These are phyloP conservation scores for Vigna unguiculata DNA, from an alignment of 306 rosid species.

Conservation along the genomic window DNA sequence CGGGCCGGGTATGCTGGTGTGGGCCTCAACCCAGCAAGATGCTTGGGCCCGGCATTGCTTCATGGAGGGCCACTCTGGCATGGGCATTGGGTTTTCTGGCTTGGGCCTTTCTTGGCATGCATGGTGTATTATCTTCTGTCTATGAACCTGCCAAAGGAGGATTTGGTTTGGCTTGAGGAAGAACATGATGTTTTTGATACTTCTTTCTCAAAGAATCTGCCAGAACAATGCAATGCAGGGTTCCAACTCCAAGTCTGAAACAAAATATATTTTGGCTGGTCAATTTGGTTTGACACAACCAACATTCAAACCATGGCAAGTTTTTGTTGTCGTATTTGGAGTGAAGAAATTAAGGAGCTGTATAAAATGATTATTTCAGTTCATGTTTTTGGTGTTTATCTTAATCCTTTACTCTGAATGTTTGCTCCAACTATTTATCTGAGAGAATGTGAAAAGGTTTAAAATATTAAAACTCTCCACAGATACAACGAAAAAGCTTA, in stretches of 20 bases:
- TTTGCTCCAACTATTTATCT: too few species aligned
- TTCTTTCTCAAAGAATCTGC: not conserved
- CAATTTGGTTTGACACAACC: too few species aligned
- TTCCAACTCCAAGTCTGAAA: conserved; percentile 14
- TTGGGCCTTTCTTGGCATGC: conserved; percentile 78
- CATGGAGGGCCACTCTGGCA: conserved; percentile 65
- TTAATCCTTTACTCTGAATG: too few species aligned
- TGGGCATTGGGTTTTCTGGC: conserved; percentile 88
- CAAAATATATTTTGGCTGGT: not conserved
- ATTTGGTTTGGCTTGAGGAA: conserved; percentile 43
- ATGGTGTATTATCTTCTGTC: conserved; percentile 56
- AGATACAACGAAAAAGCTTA: too few species aligned
- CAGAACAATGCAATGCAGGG: not conserved
- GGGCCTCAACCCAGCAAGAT: conserved; percentile 77
- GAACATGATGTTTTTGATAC: conserved; percentile 33
- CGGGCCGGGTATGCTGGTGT: conserved; percentile 65
- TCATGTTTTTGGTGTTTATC: too few species aligned
- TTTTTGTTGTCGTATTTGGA: too few species aligned
- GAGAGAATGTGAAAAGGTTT: too few species aligned
- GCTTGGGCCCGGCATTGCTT: conserved; percentile 74
- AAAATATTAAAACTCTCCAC: too few species aligned
- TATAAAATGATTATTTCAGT: too few species aligned
- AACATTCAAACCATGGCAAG: too few species aligned
- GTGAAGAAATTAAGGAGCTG: too few species aligned
- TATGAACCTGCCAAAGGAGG: conserved; percentile 54